phyloP scores from a whole-genome alignment of 1,139 yeast species.

The Hyphopichia fennica region DNA sequence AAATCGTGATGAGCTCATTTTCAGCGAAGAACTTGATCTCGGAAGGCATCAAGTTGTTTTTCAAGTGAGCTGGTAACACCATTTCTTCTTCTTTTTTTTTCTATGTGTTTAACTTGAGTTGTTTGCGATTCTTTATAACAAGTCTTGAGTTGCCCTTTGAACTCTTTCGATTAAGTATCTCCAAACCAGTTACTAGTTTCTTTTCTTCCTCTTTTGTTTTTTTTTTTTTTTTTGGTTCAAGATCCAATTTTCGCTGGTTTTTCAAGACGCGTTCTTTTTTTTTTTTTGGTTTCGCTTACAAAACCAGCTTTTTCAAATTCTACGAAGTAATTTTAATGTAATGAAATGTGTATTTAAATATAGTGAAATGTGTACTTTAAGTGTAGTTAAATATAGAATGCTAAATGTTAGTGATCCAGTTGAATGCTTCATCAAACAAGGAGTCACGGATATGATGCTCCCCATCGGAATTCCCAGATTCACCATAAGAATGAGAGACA shows the following conservation, averaged over 20 bases:
- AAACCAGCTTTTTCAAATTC: not conserved
- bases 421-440: slow-evolving; percentile 19
- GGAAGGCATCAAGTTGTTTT: slow-evolving; percentile 64
- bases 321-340: not conserved
- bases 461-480: slow-evolving; percentile 18
- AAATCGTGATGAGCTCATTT: slow-evolving; percentile 66
- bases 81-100: slow-evolving; percentile 25
- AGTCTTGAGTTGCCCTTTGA: no score
- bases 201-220: not conserved
- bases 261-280: not conserved
- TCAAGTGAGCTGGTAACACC: slow-evolving; percentile 64
- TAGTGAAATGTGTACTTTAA: not conserved
- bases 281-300: not conserved
- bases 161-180: no score
- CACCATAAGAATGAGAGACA: slow-evolving; percentile 16
- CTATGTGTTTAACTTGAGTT: not conserved
- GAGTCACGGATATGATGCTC: slow-evolving; percentile 18
- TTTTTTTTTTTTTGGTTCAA: not conserved
- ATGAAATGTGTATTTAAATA: no score
- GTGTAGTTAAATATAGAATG: not conserved
- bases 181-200: no score
- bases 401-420: slow-evolving; percentile 12
- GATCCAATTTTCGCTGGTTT: not conserved
- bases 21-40: slow-evolving; percentile 88
- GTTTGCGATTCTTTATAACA: no score